Conservation (phyloP, 2,329 filamentous ascomycete genomes). For the Aspergillus latus region DNA sequence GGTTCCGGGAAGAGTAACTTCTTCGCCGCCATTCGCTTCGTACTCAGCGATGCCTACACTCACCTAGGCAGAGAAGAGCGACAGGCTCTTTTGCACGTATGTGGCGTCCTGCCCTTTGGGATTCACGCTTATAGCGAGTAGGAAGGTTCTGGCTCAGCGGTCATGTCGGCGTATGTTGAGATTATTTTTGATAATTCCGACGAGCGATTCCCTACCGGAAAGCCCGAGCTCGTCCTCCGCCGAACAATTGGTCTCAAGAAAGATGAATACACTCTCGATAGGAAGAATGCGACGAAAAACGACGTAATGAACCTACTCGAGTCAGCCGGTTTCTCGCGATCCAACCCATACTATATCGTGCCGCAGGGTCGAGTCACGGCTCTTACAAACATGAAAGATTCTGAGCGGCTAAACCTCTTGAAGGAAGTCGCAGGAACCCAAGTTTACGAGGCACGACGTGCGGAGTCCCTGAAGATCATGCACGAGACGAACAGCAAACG, state of each 20-base stretch:
- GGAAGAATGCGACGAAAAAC: conserved; percentile 90
- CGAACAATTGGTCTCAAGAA: conserved; percentile 97
- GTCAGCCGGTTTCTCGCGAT: conserved; percentile 92
- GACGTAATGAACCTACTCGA: conserved; percentile 96
- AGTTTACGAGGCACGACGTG: conserved; percentile 88
- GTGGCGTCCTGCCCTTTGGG: conserved; percentile 17
- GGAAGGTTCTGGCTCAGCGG: conserved; percentile 94
- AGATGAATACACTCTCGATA: conserved; percentile 96
- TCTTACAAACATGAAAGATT: conserved; percentile 98
- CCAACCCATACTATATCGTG: conserved; percentile 98
- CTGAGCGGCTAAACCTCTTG: conserved; percentile 80
- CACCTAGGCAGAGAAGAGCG: conserved; percentile 95
- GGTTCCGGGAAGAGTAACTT: conserved; percentile 99
- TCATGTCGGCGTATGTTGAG: conserved; percentile 99
- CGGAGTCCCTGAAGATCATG: conserved; percentile 96
- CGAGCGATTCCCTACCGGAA: conserved; percentile 90
- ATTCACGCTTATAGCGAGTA: conserved; percentile 36
- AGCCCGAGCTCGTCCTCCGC: conserved; percentile 83
- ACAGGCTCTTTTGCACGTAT: conserved; percentile 82
- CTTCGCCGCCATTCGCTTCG: conserved; percentile 98
- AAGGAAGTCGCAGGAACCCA: conserved; percentile 99
- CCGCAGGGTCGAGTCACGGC: conserved; percentile 94
- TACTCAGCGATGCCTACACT: conserved; percentile 95
- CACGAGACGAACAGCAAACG: conserved; percentile 93
- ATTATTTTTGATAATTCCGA: conserved; percentile 98